Evolutionary conservation across 225 moss, liverwort and hornwort genomes (phyloP).

Genomic region (Straminergon stramineum): DNA sequence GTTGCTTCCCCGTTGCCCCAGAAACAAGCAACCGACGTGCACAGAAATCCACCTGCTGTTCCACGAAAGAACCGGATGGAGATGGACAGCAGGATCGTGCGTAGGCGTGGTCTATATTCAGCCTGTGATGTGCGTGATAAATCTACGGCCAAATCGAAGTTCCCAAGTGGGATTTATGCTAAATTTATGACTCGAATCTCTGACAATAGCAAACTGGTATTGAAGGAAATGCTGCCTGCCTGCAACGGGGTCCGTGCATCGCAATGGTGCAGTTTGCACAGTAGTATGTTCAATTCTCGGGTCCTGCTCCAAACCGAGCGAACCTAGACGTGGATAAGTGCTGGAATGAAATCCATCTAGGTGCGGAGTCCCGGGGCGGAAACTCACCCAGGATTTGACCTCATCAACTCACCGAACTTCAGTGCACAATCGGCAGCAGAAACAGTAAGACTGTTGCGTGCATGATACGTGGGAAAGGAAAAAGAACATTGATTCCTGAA

Average conservation of each 20-base stretch:
- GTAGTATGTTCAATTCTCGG: background rate
- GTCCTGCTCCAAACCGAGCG: background rate
- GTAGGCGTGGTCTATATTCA: background rate
- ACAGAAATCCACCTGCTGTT: background rate
- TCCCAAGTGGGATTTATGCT: background rate
- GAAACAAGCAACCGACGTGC: background rate
- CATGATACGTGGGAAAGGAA: background rate
- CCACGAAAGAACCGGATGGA: background rate
- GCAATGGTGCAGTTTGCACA: background rate
- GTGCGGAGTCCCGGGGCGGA: background rate
- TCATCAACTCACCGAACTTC: background rate
- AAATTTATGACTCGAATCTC: background rate
- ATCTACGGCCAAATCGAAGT: background rate
- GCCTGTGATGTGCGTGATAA: background rate
- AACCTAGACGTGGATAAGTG: background rate
- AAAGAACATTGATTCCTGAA: background rate
- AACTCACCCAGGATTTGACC: background rate
- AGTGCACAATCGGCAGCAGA: background rate
- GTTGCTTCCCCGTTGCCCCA: slow-evolving; percentile 1
- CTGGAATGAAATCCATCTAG: background rate
- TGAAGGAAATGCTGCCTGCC: background rate
- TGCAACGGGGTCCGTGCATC: background rate
- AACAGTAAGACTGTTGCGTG: background rate
- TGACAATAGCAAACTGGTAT: background rate
- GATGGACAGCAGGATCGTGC: background rate